Evolutionary conservation across 208 protist genomes (phyloP), one percentile per base, ranked within the genome.

Genomic region (Crithidia acanthocephali): DNA sequence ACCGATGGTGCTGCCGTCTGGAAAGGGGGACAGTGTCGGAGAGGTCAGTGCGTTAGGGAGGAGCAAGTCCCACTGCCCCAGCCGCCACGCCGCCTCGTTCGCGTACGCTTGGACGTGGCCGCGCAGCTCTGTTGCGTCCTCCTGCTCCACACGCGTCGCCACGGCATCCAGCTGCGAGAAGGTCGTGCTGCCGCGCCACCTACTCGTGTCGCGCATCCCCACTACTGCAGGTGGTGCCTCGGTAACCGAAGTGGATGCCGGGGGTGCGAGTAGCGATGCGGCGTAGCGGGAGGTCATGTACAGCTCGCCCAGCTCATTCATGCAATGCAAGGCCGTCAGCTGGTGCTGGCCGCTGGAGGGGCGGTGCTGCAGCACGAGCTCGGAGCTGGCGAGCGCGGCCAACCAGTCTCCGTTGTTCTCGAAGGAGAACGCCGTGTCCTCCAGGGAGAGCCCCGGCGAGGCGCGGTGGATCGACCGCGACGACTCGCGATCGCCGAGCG

Each of bases 361-460:
- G 13, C 69, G 23, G 50, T 92, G 85, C 71, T 97, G 90, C 32
- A 97, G 80, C n/a, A 92, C 86, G 11, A 93, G 64, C 48, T 95
- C 92, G 42, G 84, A 90, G 75, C 85, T 81, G 47, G 87, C 82
- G 18, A 94, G 58, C 1, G 92, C 92, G 13, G 85, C 61, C 40
- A 74, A 64, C 92, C 92, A 97, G 61, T 97, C 90, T 13, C 92
- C 92, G 62, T 84, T 94, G 76, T 93, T 92, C 76, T 97, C 89
- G 55, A 84, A 81, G 13, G 89, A 92, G 55, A 94, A 89, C 45
- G 89, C 92, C 4, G 88, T 84, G 22, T 95, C 80, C 22, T 84
- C 83, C 15, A 75, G 74, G 18, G 72, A 58, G 16, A 85, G 64
- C 27, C 72, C 64, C 5, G 72, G 72, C 15, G 76, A 63, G 63